Evolutionary conservation across 768 basidiomycete genomes (phyloP).

Genomic region (Suillus americanus): DNA sequence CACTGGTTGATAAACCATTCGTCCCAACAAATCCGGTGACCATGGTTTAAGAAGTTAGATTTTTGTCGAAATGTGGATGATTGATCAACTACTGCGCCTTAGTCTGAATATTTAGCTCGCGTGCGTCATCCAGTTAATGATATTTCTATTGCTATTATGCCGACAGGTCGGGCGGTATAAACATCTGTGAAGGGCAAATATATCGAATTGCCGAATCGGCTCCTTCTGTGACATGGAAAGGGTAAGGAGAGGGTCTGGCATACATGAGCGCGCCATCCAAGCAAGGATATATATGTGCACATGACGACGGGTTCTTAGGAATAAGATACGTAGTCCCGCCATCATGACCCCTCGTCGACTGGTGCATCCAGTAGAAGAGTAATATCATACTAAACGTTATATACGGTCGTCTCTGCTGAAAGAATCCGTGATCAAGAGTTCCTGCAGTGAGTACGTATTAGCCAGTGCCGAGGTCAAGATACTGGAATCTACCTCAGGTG

Average conservation of each 20-base stretch:
- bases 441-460: slow-evolving; percentile 19
- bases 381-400: slow-evolving; percentile 6
- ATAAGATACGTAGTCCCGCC: not conserved
- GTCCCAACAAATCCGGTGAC: not conserved
- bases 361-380: not conserved
- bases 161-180: not conserved
- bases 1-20: not conserved
- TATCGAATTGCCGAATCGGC: not conserved
- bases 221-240: not conserved
- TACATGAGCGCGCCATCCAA: not conserved
- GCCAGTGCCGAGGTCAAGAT: not conserved
- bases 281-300: not conserved
- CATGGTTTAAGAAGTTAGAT: not conserved
- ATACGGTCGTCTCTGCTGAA: slow-evolving; percentile 30
- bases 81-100: not conserved
- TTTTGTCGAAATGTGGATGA: not conserved
- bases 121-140: not conserved
- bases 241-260: not conserved
- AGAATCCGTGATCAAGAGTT: slow-evolving; percentile 36
- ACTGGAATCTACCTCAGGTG: slow-evolving; percentile 56
- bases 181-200: not conserved
- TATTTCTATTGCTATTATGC: not conserved
- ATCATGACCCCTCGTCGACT: not conserved
- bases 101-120: not conserved
- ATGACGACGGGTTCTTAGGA: not conserved